phyloP scores from a whole-genome alignment of 148 eudicot genomes.

The Vaccinium macrocarpon region DNA sequence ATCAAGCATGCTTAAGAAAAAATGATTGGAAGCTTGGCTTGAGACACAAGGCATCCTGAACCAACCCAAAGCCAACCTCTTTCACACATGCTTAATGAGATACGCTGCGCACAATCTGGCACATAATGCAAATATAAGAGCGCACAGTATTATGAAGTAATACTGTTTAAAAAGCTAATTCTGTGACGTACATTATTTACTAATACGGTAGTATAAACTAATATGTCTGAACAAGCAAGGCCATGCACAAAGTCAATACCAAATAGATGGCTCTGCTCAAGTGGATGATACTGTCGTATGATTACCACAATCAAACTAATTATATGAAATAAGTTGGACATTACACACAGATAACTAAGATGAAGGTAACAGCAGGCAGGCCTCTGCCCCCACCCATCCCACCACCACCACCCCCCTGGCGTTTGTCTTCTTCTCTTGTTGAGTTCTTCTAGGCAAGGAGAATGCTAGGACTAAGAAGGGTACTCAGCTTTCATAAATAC shows the following conservation, averaged over 20 bases:
- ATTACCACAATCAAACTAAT: not conserved
- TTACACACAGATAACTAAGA: not conserved
- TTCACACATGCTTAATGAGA: not conserved
- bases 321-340: not conserved
- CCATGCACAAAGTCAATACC: not conserved
- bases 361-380: not conserved
- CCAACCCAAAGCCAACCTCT: not conserved
- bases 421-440: not conserved
- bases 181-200: not conserved
- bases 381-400: not conserved
- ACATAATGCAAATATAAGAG: not conserved
- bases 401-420: no score
- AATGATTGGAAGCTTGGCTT: not conserved
- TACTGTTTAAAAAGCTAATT: not conserved
- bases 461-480: not conserved
- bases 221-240: not conserved
- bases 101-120: not conserved
- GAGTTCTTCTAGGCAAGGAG: not conserved
- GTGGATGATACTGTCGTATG: not conserved
- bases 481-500: not conserved
- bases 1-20: not conserved
- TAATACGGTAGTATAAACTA: not conserved
- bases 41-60: not conserved
- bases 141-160: not conserved
- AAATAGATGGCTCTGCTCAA: not conserved